Evolutionary conservation across 106 monocot species (phyloP), one percentile per base, ranked within the genome.

Genomic region (Platanthera zijinensis): DNA sequence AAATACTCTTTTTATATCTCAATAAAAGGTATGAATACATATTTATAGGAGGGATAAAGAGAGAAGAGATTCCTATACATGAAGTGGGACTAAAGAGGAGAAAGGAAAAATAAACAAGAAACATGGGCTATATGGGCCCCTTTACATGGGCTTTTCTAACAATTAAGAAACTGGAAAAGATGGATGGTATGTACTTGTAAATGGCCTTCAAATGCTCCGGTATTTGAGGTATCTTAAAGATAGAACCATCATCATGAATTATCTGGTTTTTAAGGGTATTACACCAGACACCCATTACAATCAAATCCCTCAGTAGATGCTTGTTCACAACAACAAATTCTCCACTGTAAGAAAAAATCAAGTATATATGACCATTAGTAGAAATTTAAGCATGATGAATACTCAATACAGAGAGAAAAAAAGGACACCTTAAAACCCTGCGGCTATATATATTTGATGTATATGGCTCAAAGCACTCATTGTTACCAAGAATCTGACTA

Each of bases 291-390:
- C 85, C 92, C 92, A 92, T 90, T 72, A 92, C 95, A 71, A 85
- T 90, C 75, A 96, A 81, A 66, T 96, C 95, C 79, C 92, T 90
- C 17, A 96, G 84, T 15, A 96, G 90, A 73, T 96, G 95, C 61
- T 95, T 96, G 73, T 96, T 96, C 73, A 96, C 95, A n/a, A 92
- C 90, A 52, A 92, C 95, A 76, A 96, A 96, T 73, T 96, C 95
- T 54, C 95, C 95, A 22, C 95, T 96, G 79, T 3, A 83, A 25
- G 25, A 25, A 25, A 78, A 51, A 76, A 48, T 21, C 32, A 67
- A 56, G 52, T 28, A 45, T 45, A 71, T 51, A 8, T 30, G 14
- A 59, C 9, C n/a, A 22, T 61, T 59, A 9, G 4, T 11, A 11
- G 0, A n/a, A 21, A 9, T 46, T 48, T 0, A 19, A 75, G 28